Percentiles rank a stretch among this genome's conserved stretches.
phyloP scores from a whole-genome alignment of 1,139 yeast species.

The Nakaseomyces bracarensis region DNA sequence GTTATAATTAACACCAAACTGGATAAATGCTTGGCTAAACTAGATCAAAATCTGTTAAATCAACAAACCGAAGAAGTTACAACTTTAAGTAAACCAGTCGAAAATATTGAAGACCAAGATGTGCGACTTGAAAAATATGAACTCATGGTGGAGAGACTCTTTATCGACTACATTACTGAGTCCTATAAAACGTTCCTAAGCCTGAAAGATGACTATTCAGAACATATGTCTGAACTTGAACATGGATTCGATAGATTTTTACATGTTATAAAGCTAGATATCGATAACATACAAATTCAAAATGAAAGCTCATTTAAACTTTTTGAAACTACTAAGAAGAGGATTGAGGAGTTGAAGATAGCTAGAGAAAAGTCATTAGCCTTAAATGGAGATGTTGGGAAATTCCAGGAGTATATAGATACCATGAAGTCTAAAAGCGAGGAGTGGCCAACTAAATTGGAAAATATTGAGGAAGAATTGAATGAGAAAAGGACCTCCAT shows the following conservation, averaged over 20 bases:
- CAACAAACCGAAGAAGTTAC: conserved; percentile 30
- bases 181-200: conserved; percentile 62
- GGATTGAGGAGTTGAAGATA: conserved; percentile 36
- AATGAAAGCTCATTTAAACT: conserved; percentile 33
- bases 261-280: conserved; percentile 38
- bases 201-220: conserved; percentile 53
- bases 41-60: conserved; percentile 20
- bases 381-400: conserved; percentile 60
- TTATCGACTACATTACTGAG: conserved; percentile 55
- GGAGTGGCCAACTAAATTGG: conserved; percentile 55
- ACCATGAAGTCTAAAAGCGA: conserved; percentile 55
- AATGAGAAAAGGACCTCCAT: conserved; percentile 40
- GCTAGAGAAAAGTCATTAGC: conserved; percentile 54
- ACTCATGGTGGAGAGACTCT: conserved; percentile 46
- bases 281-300: conserved; percentile 37
- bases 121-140: conserved; percentile 32
- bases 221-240: conserved; percentile 48
- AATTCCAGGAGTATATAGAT: conserved; percentile 63
- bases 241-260: conserved; percentile 44
- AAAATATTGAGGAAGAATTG: conserved; percentile 50
- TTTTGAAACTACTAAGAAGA: conserved; percentile 31
- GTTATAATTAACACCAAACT: conserved; percentile 48
- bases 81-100: conserved; percentile 37
- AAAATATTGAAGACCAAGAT: conserved; percentile 34
- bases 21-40: conserved; percentile 32